Base-by-base conservation (phyloP, 768 basidiomycete genomes). In the Polyporus arcularius region DNA sequence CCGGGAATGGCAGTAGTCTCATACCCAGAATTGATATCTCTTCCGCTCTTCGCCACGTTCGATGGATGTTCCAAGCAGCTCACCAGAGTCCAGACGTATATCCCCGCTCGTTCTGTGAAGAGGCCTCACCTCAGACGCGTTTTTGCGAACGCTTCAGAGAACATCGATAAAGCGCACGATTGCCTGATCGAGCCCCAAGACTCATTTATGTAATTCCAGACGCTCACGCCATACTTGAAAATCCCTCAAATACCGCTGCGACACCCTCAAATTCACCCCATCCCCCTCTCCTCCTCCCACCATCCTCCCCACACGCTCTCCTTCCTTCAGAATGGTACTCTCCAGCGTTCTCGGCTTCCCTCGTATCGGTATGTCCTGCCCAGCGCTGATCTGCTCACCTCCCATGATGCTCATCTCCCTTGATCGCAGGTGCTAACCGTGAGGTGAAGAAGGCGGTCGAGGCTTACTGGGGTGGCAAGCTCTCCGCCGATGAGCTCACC, bases 391-490 rank as follows among this genome's bases (percentile, higher is more conserved):
- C 39, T 32, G 18, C 1, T 41, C 10, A 7, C 26, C 4, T 46
- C 9, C 26, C 26, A 43, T 14, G 39, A 31, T 39, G 42, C 21
- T 43, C 21, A 60, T 31, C 41, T 51, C 41, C 55, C 7, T 50
- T 26, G 66, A 48, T 48, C 46, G 21, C 26, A 95, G 94, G 94
- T 80, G 89, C 88, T 60, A 89, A 94, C 80, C 92, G 92, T 79
- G 94, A 96, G 79, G 85, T 96, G 64, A 97, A 97, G 81, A 96
- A 98, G 82, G 94, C 95, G 66, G 92, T 97, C 71, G 96, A 98
- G 79, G 90, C 94, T 58, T 98, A 98, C 82, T 99, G 97, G 97
- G 93, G 84, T 35, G 90, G 91, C 75, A 98, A 96, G 76, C 80
- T 87, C 73, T 83, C 88, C 62, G 93, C 86, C 39, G 91, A 92